Percentiles rank a stretch among this genome's conserved stretches.
Evolutionary conservation across 2,329 filamentous ascomycete species (phyloP).

Genomic region (Verticillium isaacii): DNA sequence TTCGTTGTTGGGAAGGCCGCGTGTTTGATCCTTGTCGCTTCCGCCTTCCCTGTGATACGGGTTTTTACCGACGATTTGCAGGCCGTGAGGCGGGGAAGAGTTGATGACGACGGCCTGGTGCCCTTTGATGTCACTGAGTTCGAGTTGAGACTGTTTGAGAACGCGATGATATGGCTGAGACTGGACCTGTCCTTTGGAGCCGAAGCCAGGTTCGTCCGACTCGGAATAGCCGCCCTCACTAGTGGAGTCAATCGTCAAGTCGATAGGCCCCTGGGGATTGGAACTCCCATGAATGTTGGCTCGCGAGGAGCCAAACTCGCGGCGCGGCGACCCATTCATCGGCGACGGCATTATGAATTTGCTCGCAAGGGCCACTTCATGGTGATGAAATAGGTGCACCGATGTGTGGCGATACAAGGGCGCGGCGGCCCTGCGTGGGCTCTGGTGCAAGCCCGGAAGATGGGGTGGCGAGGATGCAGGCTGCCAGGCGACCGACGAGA

Average conservation of each 20-base stretch:
- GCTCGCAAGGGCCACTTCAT: not conserved
- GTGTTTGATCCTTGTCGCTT: not conserved
- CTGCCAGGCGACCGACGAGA: not conserved
- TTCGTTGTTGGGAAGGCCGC: not conserved
- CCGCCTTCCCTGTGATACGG: not conserved
- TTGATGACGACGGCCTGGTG: not conserved
- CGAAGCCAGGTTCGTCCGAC: not conserved
- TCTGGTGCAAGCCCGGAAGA: not conserved
- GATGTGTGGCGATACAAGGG: not conserved
- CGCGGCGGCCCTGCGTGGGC: not conserved
- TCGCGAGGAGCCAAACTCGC: not conserved
- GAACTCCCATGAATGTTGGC: not conserved
- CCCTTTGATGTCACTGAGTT: not conserved
- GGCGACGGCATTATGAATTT: not conserved
- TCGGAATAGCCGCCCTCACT: not conserved
- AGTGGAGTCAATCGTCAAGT: constrained; percentile 1
- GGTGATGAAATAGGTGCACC: not conserved
- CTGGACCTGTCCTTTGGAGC: not conserved
- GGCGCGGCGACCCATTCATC: not conserved
- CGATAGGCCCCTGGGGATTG: not conserved
- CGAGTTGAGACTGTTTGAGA: not conserved
- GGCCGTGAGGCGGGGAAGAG: not conserved
- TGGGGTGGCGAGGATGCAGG: not conserved
- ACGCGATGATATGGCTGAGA: not conserved
- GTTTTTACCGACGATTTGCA: not conserved